Base-by-base conservation (phyloP, 352 stramenopile species). In the Pythium monospermum region DNA sequence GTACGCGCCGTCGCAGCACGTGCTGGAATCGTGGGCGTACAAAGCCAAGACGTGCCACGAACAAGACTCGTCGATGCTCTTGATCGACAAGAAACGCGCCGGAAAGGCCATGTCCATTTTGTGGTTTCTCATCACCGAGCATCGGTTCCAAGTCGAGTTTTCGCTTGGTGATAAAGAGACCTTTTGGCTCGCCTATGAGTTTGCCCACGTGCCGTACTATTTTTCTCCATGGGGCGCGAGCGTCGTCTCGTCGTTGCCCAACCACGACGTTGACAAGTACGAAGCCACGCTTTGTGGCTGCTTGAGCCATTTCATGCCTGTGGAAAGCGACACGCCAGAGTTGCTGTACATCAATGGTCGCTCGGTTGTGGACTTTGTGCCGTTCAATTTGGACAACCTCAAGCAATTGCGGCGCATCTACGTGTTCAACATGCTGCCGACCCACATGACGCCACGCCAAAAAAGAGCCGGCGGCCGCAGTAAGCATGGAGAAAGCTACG, bases 151-250 rank as follows among this genome's bases (percentile, higher is more conserved):
- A 22, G 68, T 70, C 53, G 49, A 73, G 53, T 87, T 86, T 47
- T 91, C 79, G 12, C 78, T 67, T 46, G 76, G 78, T 11, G 78
- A 87, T 56, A 88, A 89, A 38, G 81, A 92, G 32, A 47, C 72
- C 0, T 90, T 89, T 43, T 92, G 81, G 81, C 57, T 92, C 19
- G 67, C 78, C 33, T 90, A 71, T 48, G 73, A 84, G 55, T 68
- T 92, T 4, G 68, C 74, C 0, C 68, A 81, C 39, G 57, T 49
- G 3, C 50, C 66, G 16, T 92, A 89, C 54, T 74, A 69, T 33
- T 88, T 90, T 56, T 89, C 76, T 6, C 78, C 78, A 0, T 87
- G 69, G 71, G 75, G 74, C 6, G 71, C 74, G 11, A 83, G 71
- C 8, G 71, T 81, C 46, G 57, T 90, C 6, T 74, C 76, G 4